Conservation (phyloP, 2,329 filamentous ascomycete species). For the Aspergillus sp. region DNA sequence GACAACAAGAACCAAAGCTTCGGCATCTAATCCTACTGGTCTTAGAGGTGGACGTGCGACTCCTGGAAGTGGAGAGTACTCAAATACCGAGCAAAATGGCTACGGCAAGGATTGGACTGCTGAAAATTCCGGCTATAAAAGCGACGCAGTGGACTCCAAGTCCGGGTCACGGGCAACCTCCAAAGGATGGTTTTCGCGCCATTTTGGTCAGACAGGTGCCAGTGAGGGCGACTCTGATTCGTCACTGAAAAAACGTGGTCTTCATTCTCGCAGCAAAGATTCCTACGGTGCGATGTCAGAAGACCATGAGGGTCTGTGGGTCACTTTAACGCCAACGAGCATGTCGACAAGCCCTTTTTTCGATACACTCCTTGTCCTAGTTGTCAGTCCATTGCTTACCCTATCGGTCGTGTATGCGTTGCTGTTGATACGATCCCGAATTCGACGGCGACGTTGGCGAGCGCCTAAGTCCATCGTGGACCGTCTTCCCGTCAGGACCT, state of each 20-base stretch:
- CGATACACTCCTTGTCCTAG: slow-evolving; percentile 91
- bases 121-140: slow-evolving; percentile 8
- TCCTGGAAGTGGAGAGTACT: slow-evolving; percentile 67
- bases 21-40: slow-evolving; percentile 24
- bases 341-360: slow-evolving; percentile 88
- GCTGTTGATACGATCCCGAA: slow-evolving; percentile 77
- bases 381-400: slow-evolving; percentile 87
- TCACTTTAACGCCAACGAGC: slow-evolving; percentile 88
- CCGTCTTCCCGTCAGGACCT: slow-evolving; percentile 87
- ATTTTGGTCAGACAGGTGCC: slow-evolving; percentile 25
- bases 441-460: slow-evolving; percentile 83
- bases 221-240: slow-evolving; percentile 8
- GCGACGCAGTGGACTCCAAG: slow-evolving; percentile 5
- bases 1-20: slow-evolving; percentile 28
- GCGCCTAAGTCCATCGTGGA: slow-evolving; percentile 97
- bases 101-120: slow-evolving; percentile 9
- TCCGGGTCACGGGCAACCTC: slow-evolving; percentile 6
- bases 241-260: neutral
- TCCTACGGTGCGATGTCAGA: slow-evolving; percentile 27
- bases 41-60: slow-evolving; percentile 62
- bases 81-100: slow-evolving; percentile 33
- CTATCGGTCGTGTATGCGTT: slow-evolving; percentile 88
- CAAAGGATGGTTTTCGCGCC: slow-evolving; percentile 30
- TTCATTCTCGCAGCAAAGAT: neutral
- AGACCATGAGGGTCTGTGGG: slow-evolving; percentile 76